Conservation (phyloP, 106 monocot genomes). For the Dendrobium nobile region DNA sequence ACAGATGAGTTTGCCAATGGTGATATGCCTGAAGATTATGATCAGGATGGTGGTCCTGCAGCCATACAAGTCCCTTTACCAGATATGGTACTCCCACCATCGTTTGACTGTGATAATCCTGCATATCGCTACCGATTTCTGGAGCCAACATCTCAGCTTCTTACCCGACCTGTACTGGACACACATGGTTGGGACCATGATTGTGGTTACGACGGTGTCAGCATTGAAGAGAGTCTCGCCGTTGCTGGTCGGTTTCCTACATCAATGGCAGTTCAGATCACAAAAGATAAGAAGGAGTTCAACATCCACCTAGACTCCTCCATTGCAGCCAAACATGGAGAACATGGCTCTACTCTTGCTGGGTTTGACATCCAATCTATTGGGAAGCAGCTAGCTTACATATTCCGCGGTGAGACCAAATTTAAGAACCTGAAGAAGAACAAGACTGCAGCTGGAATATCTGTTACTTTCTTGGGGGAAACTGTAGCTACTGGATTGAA, state of each 20-base stretch:
- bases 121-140: conserved; percentile 82
- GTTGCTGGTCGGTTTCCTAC: conserved; percentile 56
- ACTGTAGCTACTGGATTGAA: conserved; percentile 78
- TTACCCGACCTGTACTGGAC: conserved; percentile 75
- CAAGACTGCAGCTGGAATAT: conserved; percentile 64
- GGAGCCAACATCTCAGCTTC: conserved; percentile 73
- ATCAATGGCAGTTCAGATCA: conserved; percentile 61
- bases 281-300: conserved; percentile 95
- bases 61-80: conserved; percentile 71
- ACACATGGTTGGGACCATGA: conserved; percentile 97
- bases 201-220: conserved; percentile 90
- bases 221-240: conserved; percentile 70
- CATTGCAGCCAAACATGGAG: conserved; percentile 70
- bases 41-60: conserved; percentile 73
- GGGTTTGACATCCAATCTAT: conserved; percentile 85
- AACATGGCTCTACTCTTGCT: conserved; percentile 68
- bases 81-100: conserved; percentile 88
- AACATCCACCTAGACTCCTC: conserved; percentile 84
- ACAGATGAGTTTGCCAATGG: conserved; percentile 20
- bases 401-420: conserved; percentile 72
- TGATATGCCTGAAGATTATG: conserved; percentile 63
- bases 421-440: conserved; percentile 86
- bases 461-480: conserved; percentile 85
- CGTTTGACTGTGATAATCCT: conserved; percentile 75
- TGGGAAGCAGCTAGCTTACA: conserved; percentile 76